These are phyloP conservation scores for Linnemannia hyalina DNA, from an alignment of 192 early-diverging fungal species.

Conservation along the genomic window DNA sequence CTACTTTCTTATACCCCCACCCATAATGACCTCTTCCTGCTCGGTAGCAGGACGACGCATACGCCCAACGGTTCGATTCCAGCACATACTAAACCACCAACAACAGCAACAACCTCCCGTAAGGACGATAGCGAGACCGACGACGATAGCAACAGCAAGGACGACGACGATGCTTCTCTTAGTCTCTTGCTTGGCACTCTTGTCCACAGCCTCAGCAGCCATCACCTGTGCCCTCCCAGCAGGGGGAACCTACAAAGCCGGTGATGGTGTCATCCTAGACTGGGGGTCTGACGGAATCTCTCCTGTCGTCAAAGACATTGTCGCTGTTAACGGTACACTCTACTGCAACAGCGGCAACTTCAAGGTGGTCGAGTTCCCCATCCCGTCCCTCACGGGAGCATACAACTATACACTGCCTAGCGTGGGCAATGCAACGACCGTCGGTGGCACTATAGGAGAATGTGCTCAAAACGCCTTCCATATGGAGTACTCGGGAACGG, in stretches of 20 bases:
- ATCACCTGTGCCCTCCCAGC: slow-evolving; percentile 46
- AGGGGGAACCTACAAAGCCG: slow-evolving; percentile 41
- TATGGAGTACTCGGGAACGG: slow-evolving; percentile 37
- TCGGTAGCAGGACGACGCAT: neutral
- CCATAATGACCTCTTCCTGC: neutral
- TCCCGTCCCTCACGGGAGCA: slow-evolving; percentile 21
- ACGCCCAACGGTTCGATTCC: neutral
- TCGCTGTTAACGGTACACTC: slow-evolving; percentile 26
- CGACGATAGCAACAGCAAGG: neutral
- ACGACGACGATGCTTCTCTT: neutral
- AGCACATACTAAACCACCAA: neutral
- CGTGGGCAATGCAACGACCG: slow-evolving; percentile 41
- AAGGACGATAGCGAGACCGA: neutral
- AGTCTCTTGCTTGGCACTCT: neutral
- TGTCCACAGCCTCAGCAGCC: slow-evolving; percentile 13
- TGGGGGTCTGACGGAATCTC: slow-evolving; percentile 31
- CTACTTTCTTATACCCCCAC: neutral
- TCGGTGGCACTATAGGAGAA: slow-evolving; percentile 22
- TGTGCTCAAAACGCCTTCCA: slow-evolving; percentile 43
- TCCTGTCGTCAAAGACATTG: slow-evolving; percentile 25
- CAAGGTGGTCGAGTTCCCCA: slow-evolving; percentile 23
- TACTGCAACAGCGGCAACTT: slow-evolving; percentile 32
- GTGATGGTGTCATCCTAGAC: slow-evolving; percentile 34
- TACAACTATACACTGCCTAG: slow-evolving; percentile 44
- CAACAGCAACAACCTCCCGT: neutral